Base-by-base conservation (phyloP, 176 grass and related monocot species). In the Ensete glaucum region DNA sequence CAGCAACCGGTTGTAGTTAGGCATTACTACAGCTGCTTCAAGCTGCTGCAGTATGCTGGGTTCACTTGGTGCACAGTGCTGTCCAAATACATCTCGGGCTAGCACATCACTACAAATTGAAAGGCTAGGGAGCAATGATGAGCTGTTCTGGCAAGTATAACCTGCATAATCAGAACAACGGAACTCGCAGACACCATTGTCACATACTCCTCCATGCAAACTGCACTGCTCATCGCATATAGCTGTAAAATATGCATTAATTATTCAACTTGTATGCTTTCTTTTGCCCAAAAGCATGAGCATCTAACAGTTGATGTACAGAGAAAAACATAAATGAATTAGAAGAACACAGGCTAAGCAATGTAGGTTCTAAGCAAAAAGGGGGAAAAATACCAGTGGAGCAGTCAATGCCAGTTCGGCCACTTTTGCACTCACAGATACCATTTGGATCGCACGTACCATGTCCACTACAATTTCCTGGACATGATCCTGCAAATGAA, bases 121-220 rank as follows among this genome's bases (percentile, higher is more conserved):
- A 48, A 99, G 72, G 66, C 86, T 91, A 71, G 86, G 85, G 24
- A 99, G 76, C 78, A 99, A 87, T 15, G 85, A 67, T 27, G 91
- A 99, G 34, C 90, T 92, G 73, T 99, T 95, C 81, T 99, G 96
- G 80, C 96, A 99, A 76, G 88, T 99, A 83, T 99, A 99, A 22
- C 96, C 96, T 0, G 96, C 96, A 87, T 99, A 99, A 78, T 99
- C 96, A 79, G 96, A 99, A 76, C 96, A 99, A 9, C 96, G 90
- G 59, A 99, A 99, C 83, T 99, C 96, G 51, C 96, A 99, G 71
- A 91, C 88, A 74, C 96, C 96, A 74, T 99, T 89, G 70, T 99
- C 96, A 55, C 96, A 99, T 64, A 99, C 96, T 58, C 96, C 96
- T 70, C 96, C 96, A 64, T 99, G 96, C 88, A 91, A 86, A 89